These are phyloP conservation scores for Malassezia dermatis DNA, from an alignment of 1,284 basidiomycete species.

Conservation along the genomic window DNA sequence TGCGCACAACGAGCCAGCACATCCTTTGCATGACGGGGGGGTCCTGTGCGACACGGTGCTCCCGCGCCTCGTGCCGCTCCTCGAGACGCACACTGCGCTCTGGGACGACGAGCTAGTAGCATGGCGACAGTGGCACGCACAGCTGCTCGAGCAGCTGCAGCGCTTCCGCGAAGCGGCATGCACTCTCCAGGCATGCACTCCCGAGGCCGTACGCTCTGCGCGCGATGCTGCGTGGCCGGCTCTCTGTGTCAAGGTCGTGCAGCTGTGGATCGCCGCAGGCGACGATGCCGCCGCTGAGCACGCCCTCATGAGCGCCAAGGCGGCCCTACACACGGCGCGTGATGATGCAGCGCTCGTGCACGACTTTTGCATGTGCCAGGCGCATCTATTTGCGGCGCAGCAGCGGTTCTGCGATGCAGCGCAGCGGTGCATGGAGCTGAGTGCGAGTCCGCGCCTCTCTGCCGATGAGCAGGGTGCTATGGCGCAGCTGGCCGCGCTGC, in stretches of 20 bases:
- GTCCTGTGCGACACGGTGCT: not conserved
- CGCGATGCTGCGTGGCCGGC: conserved; percentile 73
- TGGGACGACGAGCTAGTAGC: conserved; percentile 49
- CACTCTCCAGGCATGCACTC: conserved; percentile 76
- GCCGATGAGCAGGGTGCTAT: conserved; percentile 26
- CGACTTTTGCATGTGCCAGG: conserved; percentile 52
- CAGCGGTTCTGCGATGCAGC: conserved; percentile 92
- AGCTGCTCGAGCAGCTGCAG: conserved; percentile 76
- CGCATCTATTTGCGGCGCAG: conserved; percentile 80
- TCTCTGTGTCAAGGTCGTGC: conserved; percentile 84
- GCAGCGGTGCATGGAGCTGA: conserved; percentile 78
- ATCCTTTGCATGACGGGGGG: not conserved
- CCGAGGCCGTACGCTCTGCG: conserved; percentile 75
- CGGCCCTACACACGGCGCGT: conserved; percentile 59
- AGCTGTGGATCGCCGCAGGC: conserved; percentile 87
- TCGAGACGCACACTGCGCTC: not conserved
- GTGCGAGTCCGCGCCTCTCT: conserved; percentile 30
- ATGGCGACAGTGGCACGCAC: conserved; percentile 73
- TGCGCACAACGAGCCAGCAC: not conserved
- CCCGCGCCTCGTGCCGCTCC: not conserved
- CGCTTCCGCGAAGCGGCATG: conserved; percentile 85
- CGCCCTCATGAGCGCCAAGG: conserved; percentile 88
- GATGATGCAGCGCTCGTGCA: conserved; percentile 24
- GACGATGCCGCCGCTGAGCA: conserved; percentile 87
- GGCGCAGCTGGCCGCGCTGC: conserved; percentile 68